Evolutionary conservation across 805 yeast species (phyloP), one percentile per base, ranked within the genome.

Genomic region (Maudiozyma barnettii): DNA sequence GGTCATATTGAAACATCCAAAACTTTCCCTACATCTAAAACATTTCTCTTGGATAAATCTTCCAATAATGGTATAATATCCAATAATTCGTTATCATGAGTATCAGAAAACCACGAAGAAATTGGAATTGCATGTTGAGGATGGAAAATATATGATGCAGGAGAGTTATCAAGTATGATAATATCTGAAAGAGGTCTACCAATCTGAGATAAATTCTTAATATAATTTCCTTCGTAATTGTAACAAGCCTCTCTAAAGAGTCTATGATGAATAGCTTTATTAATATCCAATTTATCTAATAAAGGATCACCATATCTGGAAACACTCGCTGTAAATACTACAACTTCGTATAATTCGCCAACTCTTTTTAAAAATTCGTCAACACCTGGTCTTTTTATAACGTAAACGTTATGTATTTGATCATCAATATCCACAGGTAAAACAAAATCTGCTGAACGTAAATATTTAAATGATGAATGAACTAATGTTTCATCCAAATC

Each of bases 111-210:
- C 99, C 99, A 93, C 64, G 93, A 82, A 54, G 96, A 86, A 26
- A 93, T 86, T 21, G 99, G 99, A 26, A 93, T 84, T 8, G 98
- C 95, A 69, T 93, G 96, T 65, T 88, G 95, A 19, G 99, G 99
- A 63, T 93, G 98, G 73, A 93, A 86, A 48, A 91, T 82, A 67
- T 93, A 93, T n/a, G 96, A 87, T 3, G 98, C 96, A 1, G 99
- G 98, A 2, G 98, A 90, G 67, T 93, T 93, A 70, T 93, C 99
- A 54, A 93, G 80, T 54, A 93, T 93, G 48, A 93, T 89, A 40
- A 84, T 72, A 54, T 89, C 95, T 48, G 76, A 69, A 51, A 93
- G 71, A 2, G 96, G 96, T 58, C 99, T 75, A 12, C 99, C 99
- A 56, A 93, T 79, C 65, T 88, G 97, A 5, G 95, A 82, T 55